Evolutionary conservation across 2,329 filamentous ascomycete genomes (phyloP), one percentile per base, ranked within the genome.

Genomic region (Penicillium sp.): DNA sequence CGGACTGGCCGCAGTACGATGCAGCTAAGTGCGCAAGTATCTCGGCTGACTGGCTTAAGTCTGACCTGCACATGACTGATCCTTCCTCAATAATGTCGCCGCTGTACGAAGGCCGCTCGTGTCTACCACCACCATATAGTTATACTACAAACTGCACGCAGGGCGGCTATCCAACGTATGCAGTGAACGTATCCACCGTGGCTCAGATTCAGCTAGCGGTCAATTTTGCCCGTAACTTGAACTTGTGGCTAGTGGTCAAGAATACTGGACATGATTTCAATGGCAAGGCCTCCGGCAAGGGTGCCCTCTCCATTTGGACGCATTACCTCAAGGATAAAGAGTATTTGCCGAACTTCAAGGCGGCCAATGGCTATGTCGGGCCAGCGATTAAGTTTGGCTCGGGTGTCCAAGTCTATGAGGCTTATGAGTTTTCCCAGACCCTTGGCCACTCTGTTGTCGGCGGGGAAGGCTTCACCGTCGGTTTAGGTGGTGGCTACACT

Each of bases 231-330:
- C 62, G 55, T 19, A 57, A 69, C 44, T 54, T 62, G 8, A 64
- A 65, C 25, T 62, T 74, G 16, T 71, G 69, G 5, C 53, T 73
- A 17, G 66, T 66, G 14, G 65, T 74, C 16, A 77, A 75, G 55
- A 78, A 76, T 37, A 79, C 77, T 5, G 76, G 77, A 2, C 77
- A 79, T 60, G 75, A 77, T 57, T 80, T 76, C 52, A 71, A 69
- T 14, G 78, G 76, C 4, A 81, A 82, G 40, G 82, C 81, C 1
- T 82, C 83, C 0, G 85, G 85, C n/a, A 79, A 78, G 49, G 84
- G 83, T 2, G 76, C 56, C 3, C 45, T 67, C 30, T 59, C 60
- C 3, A 59, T 68, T 35, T 68, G 63, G 65, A 68, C 61, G 2
- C 63, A 68, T 17, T 44, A 55, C 35, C 46, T 67, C 6, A 67